Conservation (phyloP, 495 filamentous ascomycete genomes). For the Tetracladium marchalianum region DNA sequence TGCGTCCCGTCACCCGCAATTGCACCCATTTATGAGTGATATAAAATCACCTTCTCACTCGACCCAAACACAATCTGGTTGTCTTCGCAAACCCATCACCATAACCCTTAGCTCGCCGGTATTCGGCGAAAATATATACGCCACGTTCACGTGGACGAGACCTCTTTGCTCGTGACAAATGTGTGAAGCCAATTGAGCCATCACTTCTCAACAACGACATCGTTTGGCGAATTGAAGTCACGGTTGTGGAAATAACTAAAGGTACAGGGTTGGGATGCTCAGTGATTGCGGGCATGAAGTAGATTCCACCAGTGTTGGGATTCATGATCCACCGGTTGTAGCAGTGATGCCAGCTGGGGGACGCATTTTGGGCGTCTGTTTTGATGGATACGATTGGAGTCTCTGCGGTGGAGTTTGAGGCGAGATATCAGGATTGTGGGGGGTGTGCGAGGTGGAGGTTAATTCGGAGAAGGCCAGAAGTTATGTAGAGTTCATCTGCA, state of each 20-base stretch:
- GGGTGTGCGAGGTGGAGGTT: conserved; percentile 26
- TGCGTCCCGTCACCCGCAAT: conserved; percentile 17
- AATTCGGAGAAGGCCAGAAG: conserved; percentile 41
- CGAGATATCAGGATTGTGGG: conserved; percentile 33
- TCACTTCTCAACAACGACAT: conserved; percentile 39
- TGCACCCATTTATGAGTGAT: conserved; percentile 43
- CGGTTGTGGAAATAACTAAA: conserved; percentile 42
- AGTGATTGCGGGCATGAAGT: conserved; percentile 33
- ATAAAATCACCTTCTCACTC: conserved; percentile 39
- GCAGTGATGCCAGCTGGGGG: conserved; percentile 37
- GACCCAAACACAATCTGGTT: conserved; percentile 53
- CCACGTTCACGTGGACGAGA: conserved; percentile 44
- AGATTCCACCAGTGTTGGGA: conserved; percentile 35
- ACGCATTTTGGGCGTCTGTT: conserved; percentile 32
- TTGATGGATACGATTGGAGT: conserved; percentile 8
- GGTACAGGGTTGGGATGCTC: conserved; percentile 20
- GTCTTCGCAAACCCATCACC: conserved; percentile 41
- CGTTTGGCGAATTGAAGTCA: conserved; percentile 53
- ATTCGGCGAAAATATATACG: conserved; percentile 41
- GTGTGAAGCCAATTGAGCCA: conserved; percentile 52
- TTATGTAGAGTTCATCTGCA: conserved; percentile 43
- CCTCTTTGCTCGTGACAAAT: conserved; percentile 46
- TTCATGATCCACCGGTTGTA: conserved; percentile 39
- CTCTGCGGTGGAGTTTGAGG: conserved; percentile 21
- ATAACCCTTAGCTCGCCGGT: conserved; percentile 39